phyloP scores from a whole-genome alignment of 768 basidiomycete species.

The Termitomyces sp. region DNA sequence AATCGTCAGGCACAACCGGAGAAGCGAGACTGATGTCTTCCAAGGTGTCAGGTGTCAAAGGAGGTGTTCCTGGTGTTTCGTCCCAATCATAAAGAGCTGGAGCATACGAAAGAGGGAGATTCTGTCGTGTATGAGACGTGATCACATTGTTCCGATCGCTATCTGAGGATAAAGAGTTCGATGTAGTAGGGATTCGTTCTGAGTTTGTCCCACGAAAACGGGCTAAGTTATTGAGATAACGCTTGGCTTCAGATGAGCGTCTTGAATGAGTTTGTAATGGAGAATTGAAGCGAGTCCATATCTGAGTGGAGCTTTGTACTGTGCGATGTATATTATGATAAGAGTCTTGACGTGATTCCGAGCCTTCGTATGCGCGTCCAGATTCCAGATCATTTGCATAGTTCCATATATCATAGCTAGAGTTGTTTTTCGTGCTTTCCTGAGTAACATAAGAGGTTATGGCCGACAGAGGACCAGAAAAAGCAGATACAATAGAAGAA shows the following conservation, averaged over 20 bases:
- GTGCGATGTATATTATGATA: background rate
- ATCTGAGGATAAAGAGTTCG: background rate
- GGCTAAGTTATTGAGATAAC: slow-evolving; percentile 17
- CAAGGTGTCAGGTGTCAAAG: slow-evolving; percentile 23
- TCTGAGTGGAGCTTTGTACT: slow-evolving; percentile 15
- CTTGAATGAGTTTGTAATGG: slow-evolving; percentile 14
- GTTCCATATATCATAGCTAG: slow-evolving; percentile 5
- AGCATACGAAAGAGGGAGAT: slow-evolving; percentile 2
- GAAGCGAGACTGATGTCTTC: slow-evolving; percentile 12
- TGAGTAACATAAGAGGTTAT: slow-evolving; percentile 10
- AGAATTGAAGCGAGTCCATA: slow-evolving; percentile 18
- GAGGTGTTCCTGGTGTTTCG: slow-evolving; percentile 19
- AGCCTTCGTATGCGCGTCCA: background rate
- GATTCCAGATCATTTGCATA: slow-evolving; percentile 13
- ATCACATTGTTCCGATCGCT: background rate
- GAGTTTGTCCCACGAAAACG: slow-evolving; percentile 13
- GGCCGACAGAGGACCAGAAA: slow-evolving; percentile 16
- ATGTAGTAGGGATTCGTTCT: slow-evolving; percentile 1
- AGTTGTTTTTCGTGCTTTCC: slow-evolving; percentile 2
- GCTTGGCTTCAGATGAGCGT: slow-evolving; percentile 19
- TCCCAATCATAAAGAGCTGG: slow-evolving; percentile 1
- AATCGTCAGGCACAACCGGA: slow-evolving; percentile 4
- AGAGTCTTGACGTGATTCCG: slow-evolving; percentile 4
- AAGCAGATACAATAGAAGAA: slow-evolving; percentile 19
- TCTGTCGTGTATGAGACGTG: background rate